Evolutionary conservation across 805 yeast genomes (phyloP).

Genomic region (Kregervanrija pseudodelftensis): DNA sequence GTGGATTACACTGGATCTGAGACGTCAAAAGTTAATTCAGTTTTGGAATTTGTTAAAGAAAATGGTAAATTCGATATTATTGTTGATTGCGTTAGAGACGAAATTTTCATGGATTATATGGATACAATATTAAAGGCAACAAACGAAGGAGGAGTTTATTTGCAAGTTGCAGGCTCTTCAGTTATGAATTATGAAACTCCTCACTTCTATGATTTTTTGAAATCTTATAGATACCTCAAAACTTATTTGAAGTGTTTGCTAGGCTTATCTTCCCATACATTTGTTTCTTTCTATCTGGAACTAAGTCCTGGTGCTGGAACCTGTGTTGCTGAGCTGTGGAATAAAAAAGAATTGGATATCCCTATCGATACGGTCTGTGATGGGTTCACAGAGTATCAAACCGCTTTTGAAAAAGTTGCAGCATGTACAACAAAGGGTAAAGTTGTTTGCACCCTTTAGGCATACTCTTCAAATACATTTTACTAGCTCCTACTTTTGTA

Average conservation of each 20-base stretch:
- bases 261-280: slow-evolving; percentile 10
- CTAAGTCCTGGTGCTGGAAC: slow-evolving; percentile 10
- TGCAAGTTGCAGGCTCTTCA: slow-evolving; percentile 52
- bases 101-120: slow-evolving; percentile 30
- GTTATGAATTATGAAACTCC: slow-evolving; percentile 30
- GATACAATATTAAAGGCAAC: slow-evolving; percentile 38
- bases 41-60: slow-evolving; percentile 24
- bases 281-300: slow-evolving; percentile 2
- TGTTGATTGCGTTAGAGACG: slow-evolving; percentile 59
- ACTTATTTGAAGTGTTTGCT: slow-evolving; percentile 9
- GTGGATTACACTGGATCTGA: slow-evolving; percentile 50
- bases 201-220: slow-evolving; percentile 19
- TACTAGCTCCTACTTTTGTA: neutral
- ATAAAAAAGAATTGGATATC: slow-evolving; percentile 36
- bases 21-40: slow-evolving; percentile 29
- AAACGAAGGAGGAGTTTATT: slow-evolving; percentile 40
- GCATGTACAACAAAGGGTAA: slow-evolving; percentile 58
- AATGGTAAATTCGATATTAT: slow-evolving; percentile 51
- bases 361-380: slow-evolving; percentile 47
- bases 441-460: slow-evolving; percentile 31
- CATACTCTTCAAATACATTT: neutral
- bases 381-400: slow-evolving; percentile 37
- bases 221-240: slow-evolving; percentile 14
- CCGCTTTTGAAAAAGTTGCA: slow-evolving; percentile 43
- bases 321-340: slow-evolving; percentile 38